These are phyloP conservation scores for Ophiosphaerella narmari DNA, from an alignment of 2,329 filamentous ascomycete genomes.

Conservation along the genomic window DNA sequence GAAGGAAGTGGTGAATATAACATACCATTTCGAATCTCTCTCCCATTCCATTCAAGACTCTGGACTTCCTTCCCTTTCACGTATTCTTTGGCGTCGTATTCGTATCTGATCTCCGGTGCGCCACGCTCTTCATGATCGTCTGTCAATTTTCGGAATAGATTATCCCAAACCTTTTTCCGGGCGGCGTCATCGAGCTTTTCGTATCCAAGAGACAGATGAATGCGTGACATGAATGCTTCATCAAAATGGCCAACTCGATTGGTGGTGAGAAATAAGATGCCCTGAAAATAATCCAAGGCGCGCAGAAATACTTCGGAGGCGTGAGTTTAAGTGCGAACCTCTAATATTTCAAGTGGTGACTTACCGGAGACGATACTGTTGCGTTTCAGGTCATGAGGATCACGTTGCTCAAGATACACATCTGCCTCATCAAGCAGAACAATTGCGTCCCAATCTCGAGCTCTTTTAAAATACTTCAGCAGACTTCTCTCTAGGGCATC, in stretches of 20 bases:
- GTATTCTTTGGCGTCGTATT: slow-evolving; percentile 17
- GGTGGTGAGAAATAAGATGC: slow-evolving; percentile 47
- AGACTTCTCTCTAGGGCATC: slow-evolving; percentile 15
- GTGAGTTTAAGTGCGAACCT: neutral
- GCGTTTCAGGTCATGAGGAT: slow-evolving; percentile 31
- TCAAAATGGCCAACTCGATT: slow-evolving; percentile 66
- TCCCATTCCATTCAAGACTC: slow-evolving; percentile 30
- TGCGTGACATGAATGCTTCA: slow-evolving; percentile 83
- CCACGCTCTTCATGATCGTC: slow-evolving; percentile 5
- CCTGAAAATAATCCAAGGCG: slow-evolving; percentile 46
- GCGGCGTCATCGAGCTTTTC: slow-evolving; percentile 16
- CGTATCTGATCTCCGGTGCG: slow-evolving; percentile 7
- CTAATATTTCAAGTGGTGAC: neutral
- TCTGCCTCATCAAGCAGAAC: slow-evolving; percentile 46
- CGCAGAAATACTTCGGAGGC: slow-evolving; percentile 36
- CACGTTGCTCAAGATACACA: slow-evolving; percentile 43
- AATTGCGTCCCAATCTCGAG: slow-evolving; percentile 27
- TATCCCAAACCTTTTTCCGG: slow-evolving; percentile 28
- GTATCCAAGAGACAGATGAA: slow-evolving; percentile 80
- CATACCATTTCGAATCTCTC: slow-evolving; percentile 36
- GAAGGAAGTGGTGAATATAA: neutral
- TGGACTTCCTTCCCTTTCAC: slow-evolving; percentile 10
- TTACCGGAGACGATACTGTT: slow-evolving; percentile 36
- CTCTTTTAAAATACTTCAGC: slow-evolving; percentile 14
- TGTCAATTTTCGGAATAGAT: slow-evolving; percentile 24